Conservation (phyloP, 352 stramenopile genomes). For the Globisporangium perplexum region DNA sequence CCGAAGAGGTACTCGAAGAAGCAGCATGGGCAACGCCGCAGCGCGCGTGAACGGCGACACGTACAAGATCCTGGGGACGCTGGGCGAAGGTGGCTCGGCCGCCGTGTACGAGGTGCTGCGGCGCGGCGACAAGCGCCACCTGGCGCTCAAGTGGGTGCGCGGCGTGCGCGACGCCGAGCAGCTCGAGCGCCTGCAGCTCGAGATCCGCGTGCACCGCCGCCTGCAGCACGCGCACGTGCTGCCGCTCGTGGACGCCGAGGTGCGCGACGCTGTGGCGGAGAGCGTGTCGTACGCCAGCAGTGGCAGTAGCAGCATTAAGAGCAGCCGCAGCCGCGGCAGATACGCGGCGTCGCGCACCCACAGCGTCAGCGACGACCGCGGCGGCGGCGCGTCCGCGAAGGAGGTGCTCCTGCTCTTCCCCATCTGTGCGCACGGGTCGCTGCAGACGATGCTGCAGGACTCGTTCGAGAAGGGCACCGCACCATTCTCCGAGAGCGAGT, state of each 20-base stretch:
- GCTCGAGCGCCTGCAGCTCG: slow-evolving; percentile 49
- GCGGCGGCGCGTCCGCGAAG: slow-evolving; percentile 20
- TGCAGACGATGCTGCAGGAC: slow-evolving; percentile 49
- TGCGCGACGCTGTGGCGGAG: slow-evolving; percentile 13
- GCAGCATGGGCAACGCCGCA: slow-evolving; percentile 51
- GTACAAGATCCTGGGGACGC: slow-evolving; percentile 41
- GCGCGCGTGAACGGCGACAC: slow-evolving; percentile 51
- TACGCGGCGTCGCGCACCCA: neutral
- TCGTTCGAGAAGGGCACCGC: slow-evolving; percentile 13
- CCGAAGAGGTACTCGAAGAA: neutral
- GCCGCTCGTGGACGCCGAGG: slow-evolving; percentile 44
- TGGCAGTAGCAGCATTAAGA: neutral
- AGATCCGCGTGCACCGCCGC: slow-evolving; percentile 63
- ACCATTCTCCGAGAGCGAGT: slow-evolving; percentile 42
- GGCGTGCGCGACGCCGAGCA: slow-evolving; percentile 47
- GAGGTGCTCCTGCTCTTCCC: slow-evolving; percentile 66
- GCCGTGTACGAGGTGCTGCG: slow-evolving; percentile 47
- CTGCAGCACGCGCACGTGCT: slow-evolving; percentile 53
- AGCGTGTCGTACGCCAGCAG: neutral
- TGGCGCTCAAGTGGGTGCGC: slow-evolving; percentile 67
- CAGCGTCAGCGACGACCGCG: neutral
- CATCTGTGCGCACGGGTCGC: slow-evolving; percentile 38
- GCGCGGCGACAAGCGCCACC: slow-evolving; percentile 20
- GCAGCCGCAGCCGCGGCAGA: neutral
- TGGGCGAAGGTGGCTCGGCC: slow-evolving; percentile 73